These are phyloP conservation scores for Aureobasidium lini DNA, from an alignment of 2,329 filamentous ascomycete genomes.

Conservation along the genomic window DNA sequence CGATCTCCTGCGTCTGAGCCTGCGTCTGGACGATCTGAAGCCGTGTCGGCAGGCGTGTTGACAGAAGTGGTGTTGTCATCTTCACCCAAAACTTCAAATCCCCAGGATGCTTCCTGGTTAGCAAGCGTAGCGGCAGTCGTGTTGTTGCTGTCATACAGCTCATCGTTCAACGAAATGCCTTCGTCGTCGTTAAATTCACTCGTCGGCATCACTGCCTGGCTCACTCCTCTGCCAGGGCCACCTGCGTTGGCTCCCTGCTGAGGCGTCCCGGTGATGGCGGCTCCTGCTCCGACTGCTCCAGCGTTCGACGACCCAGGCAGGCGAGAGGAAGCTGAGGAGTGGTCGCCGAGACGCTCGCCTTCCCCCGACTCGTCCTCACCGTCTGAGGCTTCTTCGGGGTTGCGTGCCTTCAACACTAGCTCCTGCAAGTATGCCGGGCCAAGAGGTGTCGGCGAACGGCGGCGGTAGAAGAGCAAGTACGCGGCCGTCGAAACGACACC, in stretches of 20 bases:
- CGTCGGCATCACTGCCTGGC: constrained; percentile 10
- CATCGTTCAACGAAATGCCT: background rate
- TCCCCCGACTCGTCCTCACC: constrained; percentile 33
- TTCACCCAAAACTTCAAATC: background rate
- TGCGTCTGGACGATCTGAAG: background rate
- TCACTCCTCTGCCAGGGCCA: constrained; percentile 13
- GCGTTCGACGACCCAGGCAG: constrained; percentile 86
- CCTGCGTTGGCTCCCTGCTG: constrained; percentile 9
- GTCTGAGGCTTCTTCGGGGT: constrained; percentile 37
- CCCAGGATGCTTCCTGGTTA: constrained; percentile 6
- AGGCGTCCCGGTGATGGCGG: constrained; percentile 13
- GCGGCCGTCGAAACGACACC: constrained; percentile 67
- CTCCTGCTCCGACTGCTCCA: constrained; percentile 66
- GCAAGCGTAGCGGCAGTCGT: background rate
- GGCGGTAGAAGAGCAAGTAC: constrained; percentile 93
- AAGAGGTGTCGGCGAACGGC: constrained; percentile 67
- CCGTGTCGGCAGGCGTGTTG: constrained; percentile 3
- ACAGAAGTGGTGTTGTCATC: background rate
- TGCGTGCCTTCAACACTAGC: constrained; percentile 58
- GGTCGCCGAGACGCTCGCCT: constrained; percentile 68
- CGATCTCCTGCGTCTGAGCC: constrained; percentile 1
- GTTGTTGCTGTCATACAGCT: constrained; percentile 4
- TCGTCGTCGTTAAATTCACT: constrained; percentile 7
- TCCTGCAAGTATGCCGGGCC: constrained; percentile 69
- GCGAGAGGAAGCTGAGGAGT: constrained; percentile 81